A percentile compares a stretch with the other conserved stretches of the same genome.
These are phyloP conservation scores for Chionographis japonica DNA, from an alignment of 106 monocot genomes.

Conservation along the genomic window DNA sequence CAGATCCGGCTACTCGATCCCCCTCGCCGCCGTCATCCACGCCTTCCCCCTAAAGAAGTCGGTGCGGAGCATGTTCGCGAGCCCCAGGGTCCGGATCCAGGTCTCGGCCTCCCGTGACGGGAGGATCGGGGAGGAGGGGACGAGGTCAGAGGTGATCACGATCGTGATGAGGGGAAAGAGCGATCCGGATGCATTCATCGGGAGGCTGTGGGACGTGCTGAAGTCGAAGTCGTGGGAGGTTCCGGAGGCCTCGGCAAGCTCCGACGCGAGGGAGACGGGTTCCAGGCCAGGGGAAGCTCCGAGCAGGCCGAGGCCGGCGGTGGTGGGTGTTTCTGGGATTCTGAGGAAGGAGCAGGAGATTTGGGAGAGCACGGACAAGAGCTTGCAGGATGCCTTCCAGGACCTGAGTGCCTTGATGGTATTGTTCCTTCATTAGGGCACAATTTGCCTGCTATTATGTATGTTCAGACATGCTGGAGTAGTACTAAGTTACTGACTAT, in stretches of 20 bases:
- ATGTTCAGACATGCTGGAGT: background rate
- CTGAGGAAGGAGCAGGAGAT: conserved; percentile 95
- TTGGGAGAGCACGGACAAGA: conserved; percentile 96
- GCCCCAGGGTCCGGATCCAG: conserved; percentile 69
- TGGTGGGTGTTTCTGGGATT: conserved; percentile 86
- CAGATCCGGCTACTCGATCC: conserved; percentile 38
- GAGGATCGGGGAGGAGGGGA: conserved; percentile 16
- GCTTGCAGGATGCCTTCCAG: conserved; percentile 90
- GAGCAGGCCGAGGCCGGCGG: conserved; percentile 36
- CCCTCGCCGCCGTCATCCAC: conserved; percentile 53
- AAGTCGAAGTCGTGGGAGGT: conserved; percentile 59
- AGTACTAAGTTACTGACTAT: conserved; percentile 1
- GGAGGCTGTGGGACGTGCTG: conserved; percentile 54
- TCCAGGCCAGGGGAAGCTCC: no score
- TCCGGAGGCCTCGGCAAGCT: background rate
- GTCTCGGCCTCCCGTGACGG: conserved; percentile 15
- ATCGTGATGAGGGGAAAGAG: conserved; percentile 49
- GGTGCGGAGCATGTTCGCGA: conserved; percentile 53
- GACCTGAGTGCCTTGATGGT: conserved; percentile 95
- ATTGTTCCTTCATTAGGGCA: background rate
- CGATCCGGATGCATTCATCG: conserved; percentile 61
- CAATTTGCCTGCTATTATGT: background rate
- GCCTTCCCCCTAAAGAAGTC: conserved; percentile 67
- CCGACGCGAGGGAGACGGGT: no score
- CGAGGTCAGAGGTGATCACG: conserved; percentile 42